Evolutionary conservation across 345 rosid genomes (phyloP).

Genomic region (Diplotaxis tenuifolia): DNA sequence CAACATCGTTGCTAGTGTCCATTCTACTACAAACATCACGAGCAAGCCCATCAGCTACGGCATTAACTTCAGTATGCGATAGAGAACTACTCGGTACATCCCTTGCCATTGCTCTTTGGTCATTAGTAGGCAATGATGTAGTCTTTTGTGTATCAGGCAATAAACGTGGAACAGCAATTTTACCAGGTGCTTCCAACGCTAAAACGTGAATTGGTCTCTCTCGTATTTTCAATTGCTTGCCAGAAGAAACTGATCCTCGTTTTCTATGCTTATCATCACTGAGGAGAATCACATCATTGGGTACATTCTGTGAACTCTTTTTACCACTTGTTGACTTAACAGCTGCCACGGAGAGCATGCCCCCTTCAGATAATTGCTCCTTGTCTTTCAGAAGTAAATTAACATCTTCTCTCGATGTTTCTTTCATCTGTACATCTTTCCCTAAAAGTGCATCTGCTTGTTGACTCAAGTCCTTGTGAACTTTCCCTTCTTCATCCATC

Average conservation of each 20-base stretch:
- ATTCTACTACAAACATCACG: constrained; percentile 37
- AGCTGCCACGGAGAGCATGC: constrained; percentile 30
- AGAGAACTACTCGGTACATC: constrained; percentile 33
- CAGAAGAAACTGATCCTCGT: constrained; percentile 34
- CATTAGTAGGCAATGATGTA: constrained; percentile 38
- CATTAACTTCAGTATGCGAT: constrained; percentile 31
- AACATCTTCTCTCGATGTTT: constrained; percentile 37
- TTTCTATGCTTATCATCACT: constrained; percentile 71
- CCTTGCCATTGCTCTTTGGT: constrained; percentile 36
- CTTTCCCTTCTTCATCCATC: constrained; percentile 42
- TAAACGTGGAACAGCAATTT: constrained; percentile 21
- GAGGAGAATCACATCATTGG: constrained; percentile 62
- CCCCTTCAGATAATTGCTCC: constrained; percentile 42
- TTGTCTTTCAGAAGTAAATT: constrained; percentile 36
- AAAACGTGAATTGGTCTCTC: constrained; percentile 30
- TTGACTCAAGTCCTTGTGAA: constrained; percentile 37
- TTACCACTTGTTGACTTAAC: constrained; percentile 35
- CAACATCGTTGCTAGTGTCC: constrained; percentile 27
- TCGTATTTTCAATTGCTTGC: constrained; percentile 26
- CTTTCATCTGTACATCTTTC: constrained; percentile 44
- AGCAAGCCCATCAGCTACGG: constrained; percentile 35
- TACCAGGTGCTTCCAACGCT: constrained; percentile 33
- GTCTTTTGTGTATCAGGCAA: constrained; percentile 37
- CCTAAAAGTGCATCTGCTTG: constrained; percentile 39
- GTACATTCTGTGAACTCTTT: constrained; percentile 38